Conservation (phyloP, 345 rosid species). For the Geranium rotundifolium region DNA sequence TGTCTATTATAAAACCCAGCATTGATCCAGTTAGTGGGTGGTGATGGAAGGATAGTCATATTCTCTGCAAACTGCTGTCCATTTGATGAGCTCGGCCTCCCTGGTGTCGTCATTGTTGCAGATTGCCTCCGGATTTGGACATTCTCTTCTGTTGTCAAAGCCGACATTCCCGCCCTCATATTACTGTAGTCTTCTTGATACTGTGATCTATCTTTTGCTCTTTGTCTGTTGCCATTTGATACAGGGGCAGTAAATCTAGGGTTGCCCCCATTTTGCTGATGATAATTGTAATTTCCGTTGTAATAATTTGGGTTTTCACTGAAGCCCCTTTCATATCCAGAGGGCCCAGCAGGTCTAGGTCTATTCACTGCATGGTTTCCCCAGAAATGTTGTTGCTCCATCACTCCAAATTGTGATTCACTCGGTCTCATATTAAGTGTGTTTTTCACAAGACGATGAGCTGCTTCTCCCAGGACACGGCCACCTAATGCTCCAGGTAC, state of each 20-base stretch:
- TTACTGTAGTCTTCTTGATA: slow-evolving; percentile 37
- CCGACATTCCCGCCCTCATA: slow-evolving; percentile 36
- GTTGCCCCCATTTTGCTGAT: slow-evolving; percentile 22
- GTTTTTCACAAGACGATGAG: slow-evolving; percentile 92
- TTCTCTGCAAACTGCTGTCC: no score
- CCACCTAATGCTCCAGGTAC: slow-evolving; percentile 80
- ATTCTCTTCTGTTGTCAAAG: slow-evolving; percentile 43
- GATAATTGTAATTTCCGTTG: slow-evolving; percentile 18
- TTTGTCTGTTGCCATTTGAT: slow-evolving; percentile 32
- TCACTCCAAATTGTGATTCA: slow-evolving; percentile 35
- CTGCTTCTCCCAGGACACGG: slow-evolving; percentile 73
- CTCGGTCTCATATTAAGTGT: slow-evolving; percentile 64
- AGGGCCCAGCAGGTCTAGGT: slow-evolving; percentile 46
- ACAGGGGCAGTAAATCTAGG: slow-evolving; percentile 26
- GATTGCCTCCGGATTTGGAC: slow-evolving; percentile 18
- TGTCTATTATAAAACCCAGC: no score
- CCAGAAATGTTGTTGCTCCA: slow-evolving; percentile 36
- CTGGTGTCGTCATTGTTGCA: slow-evolving; percentile 5
- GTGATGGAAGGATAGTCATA: no score
- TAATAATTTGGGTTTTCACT: slow-evolving; percentile 30
- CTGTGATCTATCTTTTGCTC: slow-evolving; percentile 32
- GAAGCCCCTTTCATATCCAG: slow-evolving; percentile 41
- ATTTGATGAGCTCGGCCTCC: slow-evolving; percentile 15
- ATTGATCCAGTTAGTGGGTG: no score
- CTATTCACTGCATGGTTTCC: slow-evolving; percentile 13